A percentile compares a stretch with the other conserved stretches of the same genome.
Evolutionary conservation across 495 filamentous ascomycete species (phyloP).

Genomic region (Cladorrhinum samala): DNA sequence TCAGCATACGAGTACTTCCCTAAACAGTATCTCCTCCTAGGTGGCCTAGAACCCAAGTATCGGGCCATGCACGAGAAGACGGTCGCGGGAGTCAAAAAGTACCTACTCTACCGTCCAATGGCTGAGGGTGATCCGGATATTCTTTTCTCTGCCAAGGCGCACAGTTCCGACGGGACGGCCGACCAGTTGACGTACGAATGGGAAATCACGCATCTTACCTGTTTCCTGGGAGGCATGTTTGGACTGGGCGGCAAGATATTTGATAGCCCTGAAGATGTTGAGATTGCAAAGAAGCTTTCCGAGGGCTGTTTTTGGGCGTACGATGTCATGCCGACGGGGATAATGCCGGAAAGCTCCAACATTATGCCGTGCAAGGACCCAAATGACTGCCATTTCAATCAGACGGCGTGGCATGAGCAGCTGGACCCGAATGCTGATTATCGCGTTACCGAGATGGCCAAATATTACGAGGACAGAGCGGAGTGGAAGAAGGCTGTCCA

Average conservation of each 20-base stretch:
- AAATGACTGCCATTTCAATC: constrained; percentile 68
- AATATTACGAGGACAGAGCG: constrained; percentile 31
- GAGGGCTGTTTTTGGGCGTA: constrained; percentile 97
- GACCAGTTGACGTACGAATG: constrained; percentile 39
- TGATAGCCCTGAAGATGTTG: constrained; percentile 66
- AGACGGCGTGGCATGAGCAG: constrained; percentile 54
- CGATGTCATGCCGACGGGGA: constrained; percentile 68
- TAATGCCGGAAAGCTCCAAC: constrained; percentile 79
- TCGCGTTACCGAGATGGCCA: constrained; percentile 34
- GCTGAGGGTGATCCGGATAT: constrained; percentile 65
- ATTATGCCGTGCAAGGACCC: constrained; percentile 61
- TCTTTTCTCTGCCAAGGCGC: constrained; percentile 58
- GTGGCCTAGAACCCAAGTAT: constrained; percentile 78
- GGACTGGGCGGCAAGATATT: constrained; percentile 87
- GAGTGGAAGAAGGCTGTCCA: constrained; percentile 28
- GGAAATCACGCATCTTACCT: constrained; percentile 73
- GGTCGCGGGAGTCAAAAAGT: constrained; percentile 61
- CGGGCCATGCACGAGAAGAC: constrained; percentile 70
- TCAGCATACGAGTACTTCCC: constrained; percentile 94
- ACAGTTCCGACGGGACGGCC: constrained; percentile 32
- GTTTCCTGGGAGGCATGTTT: constrained; percentile 93
- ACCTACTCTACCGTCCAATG: constrained; percentile 85
- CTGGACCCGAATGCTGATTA: constrained; percentile 45
- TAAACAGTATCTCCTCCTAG: constrained; percentile 73
- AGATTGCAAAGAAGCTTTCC: constrained; percentile 74